Percentiles rank a stretch among this genome's conserved stretches.
Evolutionary conservation across 805 yeast genomes (phyloP).

Genomic region (Ogataea trehalophila): DNA sequence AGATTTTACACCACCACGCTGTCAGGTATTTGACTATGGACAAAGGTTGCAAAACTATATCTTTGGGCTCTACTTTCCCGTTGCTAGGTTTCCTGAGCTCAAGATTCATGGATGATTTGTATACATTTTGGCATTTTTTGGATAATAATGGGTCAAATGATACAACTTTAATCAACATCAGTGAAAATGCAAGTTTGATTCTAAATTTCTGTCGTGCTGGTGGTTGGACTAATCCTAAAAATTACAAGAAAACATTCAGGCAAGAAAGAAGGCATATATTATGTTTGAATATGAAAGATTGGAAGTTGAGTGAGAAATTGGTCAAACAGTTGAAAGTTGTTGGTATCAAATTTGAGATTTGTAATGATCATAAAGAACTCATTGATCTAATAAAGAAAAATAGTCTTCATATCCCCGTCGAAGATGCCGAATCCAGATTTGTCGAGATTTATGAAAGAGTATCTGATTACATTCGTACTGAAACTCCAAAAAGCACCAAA

Average conservation of each 20-base stretch:
- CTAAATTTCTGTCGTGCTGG: constrained; percentile 33
- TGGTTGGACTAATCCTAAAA: constrained; percentile 36
- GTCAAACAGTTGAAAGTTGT: constrained; percentile 51
- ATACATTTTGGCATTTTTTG: constrained; percentile 9
- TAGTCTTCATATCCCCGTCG: background rate
- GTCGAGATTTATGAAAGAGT: constrained; percentile 35
- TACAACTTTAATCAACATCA: constrained; percentile 2
- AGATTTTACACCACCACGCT: constrained; percentile 48
- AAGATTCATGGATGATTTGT: constrained; percentile 8
- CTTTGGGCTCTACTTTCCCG: constrained; percentile 46
- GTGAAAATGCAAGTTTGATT: constrained; percentile 5
- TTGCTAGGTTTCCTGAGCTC: constrained; percentile 20
- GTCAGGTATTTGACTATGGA: constrained; percentile 44
- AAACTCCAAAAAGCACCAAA: constrained; percentile 1
- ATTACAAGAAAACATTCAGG: constrained; percentile 5
- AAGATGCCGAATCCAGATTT: constrained; percentile 23
- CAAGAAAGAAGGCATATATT: constrained; percentile 29
- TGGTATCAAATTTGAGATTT: constrained; percentile 54
- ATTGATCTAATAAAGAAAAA: constrained; percentile 33
- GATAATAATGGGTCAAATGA: constrained; percentile 7
- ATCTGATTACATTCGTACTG: constrained; percentile 24
- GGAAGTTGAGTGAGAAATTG: constrained; percentile 52
- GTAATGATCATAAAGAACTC: constrained; percentile 39
- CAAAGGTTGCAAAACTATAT: constrained; percentile 34
- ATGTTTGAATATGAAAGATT: constrained; percentile 37